Evolutionary conservation across 805 yeast species (phyloP).

Genomic region (Candida bentonensis): DNA sequence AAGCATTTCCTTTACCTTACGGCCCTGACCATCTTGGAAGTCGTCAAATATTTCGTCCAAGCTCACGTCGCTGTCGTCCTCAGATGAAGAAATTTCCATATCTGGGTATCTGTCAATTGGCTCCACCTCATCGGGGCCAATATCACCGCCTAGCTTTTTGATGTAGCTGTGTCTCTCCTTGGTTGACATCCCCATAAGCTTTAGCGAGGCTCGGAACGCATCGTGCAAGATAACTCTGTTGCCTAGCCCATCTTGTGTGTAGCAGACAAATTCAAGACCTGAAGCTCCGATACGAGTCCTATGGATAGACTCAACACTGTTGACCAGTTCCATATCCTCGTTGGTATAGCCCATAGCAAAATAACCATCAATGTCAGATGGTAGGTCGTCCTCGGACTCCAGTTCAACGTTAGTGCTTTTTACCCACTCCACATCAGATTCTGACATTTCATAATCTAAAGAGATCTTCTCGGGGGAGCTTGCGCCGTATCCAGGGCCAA

Average conservation of each 20-base stretch:
- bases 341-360: not conserved
- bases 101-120: not conserved
- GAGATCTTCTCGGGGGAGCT: not conserved
- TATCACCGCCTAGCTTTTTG: not conserved
- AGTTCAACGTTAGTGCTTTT: constrained; percentile 3
- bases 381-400: not conserved
- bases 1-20: not conserved
- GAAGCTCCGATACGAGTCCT: not conserved
- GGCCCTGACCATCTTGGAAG: not conserved
- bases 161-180: not conserved
- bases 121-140: not conserved
- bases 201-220: not conserved
- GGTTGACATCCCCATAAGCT: not conserved
- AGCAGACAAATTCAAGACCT: not conserved
- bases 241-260: not conserved
- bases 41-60: constrained; percentile 8
- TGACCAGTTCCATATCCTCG: not conserved
- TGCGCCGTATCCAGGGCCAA: not conserved
- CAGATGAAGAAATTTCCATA: not conserved
- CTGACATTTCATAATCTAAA: not conserved
- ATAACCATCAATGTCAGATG: constrained; percentile 2
- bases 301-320: not conserved
- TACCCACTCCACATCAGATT: constrained; percentile 9
- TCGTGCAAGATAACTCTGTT: not conserved
- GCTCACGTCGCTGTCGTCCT: constrained; percentile 10